Evolutionary conservation across 2,329 filamentous ascomycete genomes (phyloP).

Genomic region (Diaporthe citriasiana): DNA sequence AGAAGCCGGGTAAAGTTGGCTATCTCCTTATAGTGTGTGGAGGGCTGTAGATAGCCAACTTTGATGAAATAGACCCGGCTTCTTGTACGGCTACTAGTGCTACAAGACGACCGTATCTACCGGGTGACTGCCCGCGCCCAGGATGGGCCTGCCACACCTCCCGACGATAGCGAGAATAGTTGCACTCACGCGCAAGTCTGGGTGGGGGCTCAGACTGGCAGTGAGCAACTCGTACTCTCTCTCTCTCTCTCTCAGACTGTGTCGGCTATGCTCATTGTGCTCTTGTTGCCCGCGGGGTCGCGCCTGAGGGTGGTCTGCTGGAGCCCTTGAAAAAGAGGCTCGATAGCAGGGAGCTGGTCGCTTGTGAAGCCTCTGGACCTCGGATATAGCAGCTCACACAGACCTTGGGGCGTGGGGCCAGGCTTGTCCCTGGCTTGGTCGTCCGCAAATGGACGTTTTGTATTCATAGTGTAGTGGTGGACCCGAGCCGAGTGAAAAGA

Average conservation of each 20-base stretch:
- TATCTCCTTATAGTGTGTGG: no score
- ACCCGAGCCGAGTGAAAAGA: constrained; percentile 30
- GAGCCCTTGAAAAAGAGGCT: constrained; percentile 3
- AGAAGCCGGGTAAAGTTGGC: no score
- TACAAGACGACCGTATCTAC: constrained; percentile 32
- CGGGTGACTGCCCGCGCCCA: constrained; percentile 17
- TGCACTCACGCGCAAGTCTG: background rate
- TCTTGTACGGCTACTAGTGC: constrained; percentile 2
- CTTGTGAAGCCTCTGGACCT: constrained; percentile 27
- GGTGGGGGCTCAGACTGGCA: background rate
- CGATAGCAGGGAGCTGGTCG: background rate
- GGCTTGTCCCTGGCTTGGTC: constrained; percentile 18
- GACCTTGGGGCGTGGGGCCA: background rate
- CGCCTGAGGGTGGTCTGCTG: background rate
- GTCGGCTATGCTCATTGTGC: background rate
- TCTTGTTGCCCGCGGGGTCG: background rate
- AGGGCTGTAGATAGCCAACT: no score
- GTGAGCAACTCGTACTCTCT: background rate
- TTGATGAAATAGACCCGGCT: constrained; percentile 7
- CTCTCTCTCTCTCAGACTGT: background rate
- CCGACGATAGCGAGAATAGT: background rate
- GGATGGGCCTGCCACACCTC: background rate
- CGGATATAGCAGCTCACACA: constrained; percentile 28
- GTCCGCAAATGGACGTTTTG: constrained; percentile 35
- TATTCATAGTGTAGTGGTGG: constrained; percentile 20